A percentile compares a stretch with the other conserved stretches of the same genome.
Evolutionary conservation across 1,139 yeast species (phyloP).

Genomic region (Candida mesenterica): DNA sequence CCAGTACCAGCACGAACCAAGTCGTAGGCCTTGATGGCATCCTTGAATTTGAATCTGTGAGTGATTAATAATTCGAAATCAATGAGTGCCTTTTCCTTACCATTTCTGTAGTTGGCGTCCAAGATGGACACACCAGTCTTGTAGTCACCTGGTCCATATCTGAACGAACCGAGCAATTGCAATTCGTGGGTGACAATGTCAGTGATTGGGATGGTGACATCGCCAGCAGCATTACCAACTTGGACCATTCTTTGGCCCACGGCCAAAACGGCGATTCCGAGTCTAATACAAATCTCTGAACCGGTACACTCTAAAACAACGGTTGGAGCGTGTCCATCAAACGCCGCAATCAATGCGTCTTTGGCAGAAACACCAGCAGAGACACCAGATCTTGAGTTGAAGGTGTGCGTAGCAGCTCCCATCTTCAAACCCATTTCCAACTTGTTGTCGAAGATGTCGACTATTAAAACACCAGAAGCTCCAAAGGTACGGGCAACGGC

Average conservation of each 20-base stretch:
- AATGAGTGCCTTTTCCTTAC: slow-evolving; percentile 48
- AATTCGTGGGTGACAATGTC: slow-evolving; percentile 70
- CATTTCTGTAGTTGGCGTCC: slow-evolving; percentile 55
- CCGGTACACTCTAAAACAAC: slow-evolving; percentile 75
- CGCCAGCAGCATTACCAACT: slow-evolving; percentile 73
- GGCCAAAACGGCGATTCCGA: slow-evolving; percentile 57
- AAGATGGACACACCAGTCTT: slow-evolving; percentile 68
- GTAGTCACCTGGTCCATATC: slow-evolving; percentile 82
- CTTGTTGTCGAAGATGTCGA: slow-evolving; percentile 62
- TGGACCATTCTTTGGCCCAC: slow-evolving; percentile 70
- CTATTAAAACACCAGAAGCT: slow-evolving; percentile 64
- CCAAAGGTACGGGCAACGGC: slow-evolving; percentile 81
- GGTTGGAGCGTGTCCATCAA: slow-evolving; percentile 49
- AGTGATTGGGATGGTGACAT: slow-evolving; percentile 71
- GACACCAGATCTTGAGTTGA: slow-evolving; percentile 49
- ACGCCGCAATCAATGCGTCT: slow-evolving; percentile 38
- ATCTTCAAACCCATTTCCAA: slow-evolving; percentile 57
- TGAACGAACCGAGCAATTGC: slow-evolving; percentile 70
- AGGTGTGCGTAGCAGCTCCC: slow-evolving; percentile 58
- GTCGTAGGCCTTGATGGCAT: slow-evolving; percentile 81
- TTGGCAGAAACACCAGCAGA: slow-evolving; percentile 23
- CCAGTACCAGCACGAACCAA: slow-evolving; percentile 51
- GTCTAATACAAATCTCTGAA: slow-evolving; percentile 64
- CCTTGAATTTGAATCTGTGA: slow-evolving; percentile 69
- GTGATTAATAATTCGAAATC: slow-evolving; percentile 65